Evolutionary conservation across 805 yeast genomes (phyloP), one percentile per base, ranked within the genome.

Genomic region (Candida boidinii): DNA sequence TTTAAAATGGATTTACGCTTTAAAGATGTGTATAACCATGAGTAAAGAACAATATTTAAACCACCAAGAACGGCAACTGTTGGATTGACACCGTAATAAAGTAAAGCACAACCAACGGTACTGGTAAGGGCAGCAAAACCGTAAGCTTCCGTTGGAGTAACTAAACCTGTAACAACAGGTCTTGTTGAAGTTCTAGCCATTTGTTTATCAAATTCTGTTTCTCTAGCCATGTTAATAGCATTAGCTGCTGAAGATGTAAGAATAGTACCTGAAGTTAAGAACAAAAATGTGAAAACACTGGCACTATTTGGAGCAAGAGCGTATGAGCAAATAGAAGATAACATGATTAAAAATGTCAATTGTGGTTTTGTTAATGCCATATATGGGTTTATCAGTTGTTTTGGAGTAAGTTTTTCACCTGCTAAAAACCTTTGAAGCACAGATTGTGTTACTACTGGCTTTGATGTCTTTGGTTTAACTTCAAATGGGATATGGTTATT

Each of bases 151-250:
- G 49, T 48, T 1, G 96, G 76, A 0, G 85, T 70, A 5, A 92
- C 64, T 4, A 75, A 49, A 0, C 96, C 96, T 16, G 85, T 66
- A 1, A 88, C 97, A 3, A 92, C 88, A 0, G 98, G 98, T 48
- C 98, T 68, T 5, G 79, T 70, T 8, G 81, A 73, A 0, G 98
- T 92, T 50, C 98, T 68, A 4, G 79, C 71, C 98, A 92, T 92
- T 50, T 72, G 69, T 29, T 72, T 68, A 51, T 92, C 98, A 50
- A 76, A 92, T 15, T 74, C 81, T 2, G 96, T 95, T 57, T 92
- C 98, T 44, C 98, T 66, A 2, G 87, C 97, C 95, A 88, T 90
- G 51, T 92, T 92, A 30, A 92, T 86, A 4, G 97, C 94, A 58
- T 92, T 92, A 2, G 98, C 98, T 2, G 96, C 78, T 9, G 94